A percentile compares a stretch with the other conserved stretches of the same genome.
Evolutionary conservation across 2,329 filamentous ascomycete species (phyloP).

Genomic region (Alternaria sp.): DNA sequence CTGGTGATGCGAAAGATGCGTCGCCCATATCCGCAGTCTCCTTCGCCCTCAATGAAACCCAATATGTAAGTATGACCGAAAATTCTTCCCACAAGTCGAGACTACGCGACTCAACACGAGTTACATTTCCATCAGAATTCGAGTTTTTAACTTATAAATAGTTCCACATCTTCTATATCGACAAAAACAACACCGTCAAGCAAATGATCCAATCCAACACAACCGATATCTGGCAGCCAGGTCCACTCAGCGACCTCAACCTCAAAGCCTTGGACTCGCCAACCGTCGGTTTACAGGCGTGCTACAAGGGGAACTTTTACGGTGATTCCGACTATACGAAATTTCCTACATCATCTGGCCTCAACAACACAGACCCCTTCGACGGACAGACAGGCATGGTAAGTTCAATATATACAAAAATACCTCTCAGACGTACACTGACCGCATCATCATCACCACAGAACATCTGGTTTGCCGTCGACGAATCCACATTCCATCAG

Average conservation of each 20-base stretch:
- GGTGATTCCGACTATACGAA: constrained; percentile 52
- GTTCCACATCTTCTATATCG: constrained; percentile 56
- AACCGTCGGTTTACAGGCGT: constrained; percentile 82
- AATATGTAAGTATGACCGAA: constrained; percentile 42
- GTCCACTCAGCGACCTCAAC: constrained; percentile 71
- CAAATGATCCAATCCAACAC: constrained; percentile 54
- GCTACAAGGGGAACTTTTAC: constrained; percentile 74
- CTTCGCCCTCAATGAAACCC: constrained; percentile 50
- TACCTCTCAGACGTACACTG: not conserved
- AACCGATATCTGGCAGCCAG: constrained; percentile 53
- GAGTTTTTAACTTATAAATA: constrained; percentile 8
- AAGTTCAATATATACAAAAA: not conserved
- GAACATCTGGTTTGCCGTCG: constrained; percentile 56
- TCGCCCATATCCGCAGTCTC: constrained; percentile 56
- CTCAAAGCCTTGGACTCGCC: constrained; percentile 90
- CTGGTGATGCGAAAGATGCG: constrained; percentile 55
- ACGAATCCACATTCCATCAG: constrained; percentile 53
- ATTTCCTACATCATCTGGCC: constrained; percentile 44
- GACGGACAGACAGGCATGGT: constrained; percentile 49
- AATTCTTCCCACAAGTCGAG: not conserved
- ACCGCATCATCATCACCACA: not conserved
- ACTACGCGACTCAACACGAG: not conserved
- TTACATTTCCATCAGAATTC: not conserved
- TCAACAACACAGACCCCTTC: constrained; percentile 35
- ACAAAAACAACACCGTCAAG: constrained; percentile 50